Percentiles rank a stretch among this genome's conserved stretches.
phyloP scores from a whole-genome alignment of 352 stramenopile species.

The Globisporangium mamillatum region DNA sequence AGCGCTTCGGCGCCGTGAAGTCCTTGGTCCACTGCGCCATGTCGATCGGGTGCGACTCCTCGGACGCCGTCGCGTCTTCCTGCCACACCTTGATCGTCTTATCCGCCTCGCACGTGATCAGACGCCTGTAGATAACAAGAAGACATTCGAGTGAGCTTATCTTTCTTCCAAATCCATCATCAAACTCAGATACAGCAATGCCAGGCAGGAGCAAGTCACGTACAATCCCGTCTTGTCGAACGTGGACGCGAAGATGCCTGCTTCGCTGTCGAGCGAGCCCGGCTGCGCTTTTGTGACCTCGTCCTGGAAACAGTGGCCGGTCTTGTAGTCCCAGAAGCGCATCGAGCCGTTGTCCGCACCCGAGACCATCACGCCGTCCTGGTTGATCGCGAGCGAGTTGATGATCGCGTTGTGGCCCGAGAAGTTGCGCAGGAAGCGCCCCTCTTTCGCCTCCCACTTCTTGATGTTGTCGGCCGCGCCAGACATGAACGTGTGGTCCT shows the following conservation, averaged over 20 bases:
- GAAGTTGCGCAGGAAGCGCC: slow-evolving; percentile 96
- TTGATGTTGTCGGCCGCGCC: slow-evolving; percentile 98
- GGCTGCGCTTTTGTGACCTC: slow-evolving; percentile 92
- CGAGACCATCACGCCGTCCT: slow-evolving; percentile 96
- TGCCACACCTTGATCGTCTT: slow-evolving; percentile 99
- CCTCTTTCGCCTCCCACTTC: slow-evolving; percentile 97
- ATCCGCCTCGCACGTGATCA: slow-evolving; percentile 99
- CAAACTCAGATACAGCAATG: slow-evolving; percentile 8
- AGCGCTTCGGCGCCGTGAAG: slow-evolving; percentile 79
- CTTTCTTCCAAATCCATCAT: neutral
- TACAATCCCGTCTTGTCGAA: slow-evolving; percentile 97
- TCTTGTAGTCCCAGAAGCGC: slow-evolving; percentile 99
- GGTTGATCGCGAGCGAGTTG: slow-evolving; percentile 98
- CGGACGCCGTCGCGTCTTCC: slow-evolving; percentile 93
- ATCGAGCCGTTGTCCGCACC: slow-evolving; percentile 97
- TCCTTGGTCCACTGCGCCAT: slow-evolving; percentile 97
- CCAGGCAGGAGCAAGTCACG: slow-evolving; percentile 17
- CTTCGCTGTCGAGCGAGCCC: slow-evolving; percentile 97
- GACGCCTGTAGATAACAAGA: slow-evolving; percentile 60
- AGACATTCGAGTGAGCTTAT: slow-evolving; percentile 1
- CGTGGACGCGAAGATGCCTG: slow-evolving; percentile 94
- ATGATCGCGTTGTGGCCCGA: slow-evolving; percentile 97
- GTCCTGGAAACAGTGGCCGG: slow-evolving; percentile 97
- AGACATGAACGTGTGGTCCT: slow-evolving; percentile 96
- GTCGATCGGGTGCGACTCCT: slow-evolving; percentile 97